phyloP scores from a whole-genome alignment of 1,284 basidiomycete genomes.

The Inonotus obliquus region DNA sequence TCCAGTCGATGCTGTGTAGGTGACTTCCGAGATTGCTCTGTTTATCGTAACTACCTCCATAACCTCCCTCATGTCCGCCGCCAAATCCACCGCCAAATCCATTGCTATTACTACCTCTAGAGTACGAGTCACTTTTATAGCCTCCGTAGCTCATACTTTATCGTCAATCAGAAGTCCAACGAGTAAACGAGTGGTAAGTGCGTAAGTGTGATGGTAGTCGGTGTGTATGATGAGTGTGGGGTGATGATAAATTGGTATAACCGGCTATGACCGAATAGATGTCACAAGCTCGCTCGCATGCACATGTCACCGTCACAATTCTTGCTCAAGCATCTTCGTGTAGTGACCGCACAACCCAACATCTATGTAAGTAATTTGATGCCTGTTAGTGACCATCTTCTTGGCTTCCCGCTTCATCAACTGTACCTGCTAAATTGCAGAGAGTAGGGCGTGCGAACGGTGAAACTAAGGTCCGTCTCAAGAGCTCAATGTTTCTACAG shows the following conservation, averaged over 20 bases:
- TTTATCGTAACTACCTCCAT: conserved; percentile 47
- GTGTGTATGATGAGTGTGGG: neutral
- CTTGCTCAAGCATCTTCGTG: neutral
- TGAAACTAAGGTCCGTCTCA: neutral
- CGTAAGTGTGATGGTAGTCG: conserved; percentile 1
- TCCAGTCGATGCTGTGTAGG: conserved; percentile 86
- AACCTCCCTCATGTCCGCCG: conserved; percentile 32
- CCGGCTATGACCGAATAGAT: neutral
- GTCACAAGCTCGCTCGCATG: neutral
- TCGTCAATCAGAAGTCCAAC: neutral
- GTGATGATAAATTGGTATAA: neutral
- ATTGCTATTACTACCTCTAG: conserved; percentile 1
- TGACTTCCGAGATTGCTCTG: conserved; percentile 84
- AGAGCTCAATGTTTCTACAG: too few relatives aligned
- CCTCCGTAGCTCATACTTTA: conserved; percentile 6
- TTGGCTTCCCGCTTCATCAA: neutral
- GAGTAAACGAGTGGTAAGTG: neutral
- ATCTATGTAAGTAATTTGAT: neutral
- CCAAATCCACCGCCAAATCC: conserved; percentile 15
- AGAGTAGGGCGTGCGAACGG: neutral
- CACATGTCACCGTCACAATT: neutral
- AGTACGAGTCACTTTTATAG: neutral
- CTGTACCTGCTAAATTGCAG: neutral
- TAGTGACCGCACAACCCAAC: neutral
- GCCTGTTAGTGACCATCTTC: neutral